These are phyloP conservation scores for Penicillium fimorum DNA, from an alignment of 495 filamentous ascomycete species.

Conservation along the genomic window DNA sequence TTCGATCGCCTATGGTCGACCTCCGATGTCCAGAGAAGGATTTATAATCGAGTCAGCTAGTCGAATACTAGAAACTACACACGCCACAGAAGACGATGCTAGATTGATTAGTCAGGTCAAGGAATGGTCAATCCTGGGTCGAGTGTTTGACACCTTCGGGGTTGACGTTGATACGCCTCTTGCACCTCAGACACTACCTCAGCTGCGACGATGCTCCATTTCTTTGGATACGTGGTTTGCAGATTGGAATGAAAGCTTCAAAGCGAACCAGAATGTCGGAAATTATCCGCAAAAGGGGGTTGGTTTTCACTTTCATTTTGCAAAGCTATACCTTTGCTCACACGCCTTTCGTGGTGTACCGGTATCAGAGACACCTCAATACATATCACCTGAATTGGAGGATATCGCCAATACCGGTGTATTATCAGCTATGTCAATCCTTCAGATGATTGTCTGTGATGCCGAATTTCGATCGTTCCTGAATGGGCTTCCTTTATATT, in stretches of 20 bases:
- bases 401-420: constrained; percentile 34
- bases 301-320: constrained; percentile 33
- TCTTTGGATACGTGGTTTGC: constrained; percentile 33
- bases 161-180: constrained; percentile 37
- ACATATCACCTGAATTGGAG: constrained; percentile 27
- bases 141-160: constrained; percentile 41
- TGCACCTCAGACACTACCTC: constrained; percentile 19
- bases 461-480: constrained; percentile 30
- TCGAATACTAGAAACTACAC: constrained; percentile 25
- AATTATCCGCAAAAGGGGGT: constrained; percentile 35
- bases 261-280: constrained; percentile 25
- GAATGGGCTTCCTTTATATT: constrained; percentile 35
- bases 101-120: constrained; percentile 39
- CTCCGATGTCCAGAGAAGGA: constrained; percentile 36
- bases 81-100: constrained; percentile 36
- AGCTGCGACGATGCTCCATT: constrained; percentile 29
- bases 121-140: constrained; percentile 30
- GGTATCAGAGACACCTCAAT: constrained; percentile 7
- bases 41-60: constrained; percentile 25
- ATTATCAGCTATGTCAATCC: constrained; percentile 32
- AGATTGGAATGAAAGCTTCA: constrained; percentile 33
- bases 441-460: constrained; percentile 29
- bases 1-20: constrained; percentile 33
- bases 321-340: constrained; percentile 38
- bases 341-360: constrained; percentile 34